Evolutionary conservation across 352 stramenopile species (phyloP).

Genomic region (Phytophthora melonis): DNA sequence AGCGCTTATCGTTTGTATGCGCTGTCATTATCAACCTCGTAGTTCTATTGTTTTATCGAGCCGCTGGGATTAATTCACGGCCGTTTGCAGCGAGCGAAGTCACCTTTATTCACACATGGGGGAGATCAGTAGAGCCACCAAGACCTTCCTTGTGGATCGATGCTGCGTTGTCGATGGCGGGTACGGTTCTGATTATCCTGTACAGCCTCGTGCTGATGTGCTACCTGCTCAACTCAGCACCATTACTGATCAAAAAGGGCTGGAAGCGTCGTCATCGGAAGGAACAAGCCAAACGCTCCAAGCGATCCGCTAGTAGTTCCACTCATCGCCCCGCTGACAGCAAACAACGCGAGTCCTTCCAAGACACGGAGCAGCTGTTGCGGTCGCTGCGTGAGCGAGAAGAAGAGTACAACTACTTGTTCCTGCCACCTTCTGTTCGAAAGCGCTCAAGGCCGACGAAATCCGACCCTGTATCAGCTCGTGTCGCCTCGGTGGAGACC

Average conservation of each 20-base stretch:
- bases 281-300: conserved; percentile 51
- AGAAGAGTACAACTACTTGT: conserved; percentile 73
- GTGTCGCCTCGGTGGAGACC: conserved; percentile 1
- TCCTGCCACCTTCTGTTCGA: conserved; percentile 44
- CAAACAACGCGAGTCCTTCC: conserved; percentile 63
- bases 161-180: conserved; percentile 48
- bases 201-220: conserved; percentile 61
- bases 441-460: conserved; percentile 17
- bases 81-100: conserved; percentile 57
- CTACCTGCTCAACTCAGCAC: conserved; percentile 74
- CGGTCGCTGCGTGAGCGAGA: conserved; percentile 66
- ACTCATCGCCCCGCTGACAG: conserved; percentile 35
- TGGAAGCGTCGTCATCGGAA: conserved; percentile 66
- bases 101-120: conserved; percentile 43
- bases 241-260: conserved; percentile 72
- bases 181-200: conserved; percentile 61
- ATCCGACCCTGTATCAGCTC: conserved; percentile 14
- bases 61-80: conserved; percentile 56
- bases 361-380: conserved; percentile 70
- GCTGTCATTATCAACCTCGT: conserved; percentile 66
- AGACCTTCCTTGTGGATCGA: conserved; percentile 47
- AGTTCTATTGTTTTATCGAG: conserved; percentile 69
- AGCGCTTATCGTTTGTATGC: conserved; percentile 61
- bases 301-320: conserved; percentile 46
- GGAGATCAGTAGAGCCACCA: conserved; percentile 23